phyloP scores from a whole-genome alignment of 1,139 yeast species.

The Hemisphaericaspora subhashii region DNA sequence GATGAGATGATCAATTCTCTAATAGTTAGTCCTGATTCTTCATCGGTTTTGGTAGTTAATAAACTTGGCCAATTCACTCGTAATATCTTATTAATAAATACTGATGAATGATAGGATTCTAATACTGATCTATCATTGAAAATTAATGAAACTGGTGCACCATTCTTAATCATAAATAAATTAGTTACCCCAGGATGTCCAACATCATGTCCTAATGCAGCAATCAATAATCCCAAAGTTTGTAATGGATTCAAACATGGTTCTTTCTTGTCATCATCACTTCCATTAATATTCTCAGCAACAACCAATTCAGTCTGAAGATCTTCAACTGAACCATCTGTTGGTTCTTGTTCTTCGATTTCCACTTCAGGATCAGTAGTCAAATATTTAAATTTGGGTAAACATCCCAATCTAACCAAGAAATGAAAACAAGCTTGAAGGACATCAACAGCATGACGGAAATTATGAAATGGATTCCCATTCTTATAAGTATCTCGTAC shows the following conservation, averaged over 20 bases:
- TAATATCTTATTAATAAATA: slow-evolving; percentile 60
- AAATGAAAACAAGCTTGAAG: slow-evolving; percentile 83
- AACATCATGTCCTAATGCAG: slow-evolving; percentile 93
- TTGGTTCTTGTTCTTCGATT: slow-evolving; percentile 21
- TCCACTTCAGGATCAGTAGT: slow-evolving; percentile 30
- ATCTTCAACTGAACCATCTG: slow-evolving; percentile 1
- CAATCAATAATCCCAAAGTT: slow-evolving; percentile 61
- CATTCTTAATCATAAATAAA: slow-evolving; percentile 58
- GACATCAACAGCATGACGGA: slow-evolving; percentile 94
- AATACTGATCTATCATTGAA: slow-evolving; percentile 71
- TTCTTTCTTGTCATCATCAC: slow-evolving; percentile 4
- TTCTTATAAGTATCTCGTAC: slow-evolving; percentile 76
- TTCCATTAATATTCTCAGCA: too few relatives aligned
- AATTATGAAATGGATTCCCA: slow-evolving; percentile 91
- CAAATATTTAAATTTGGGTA: slow-evolving; percentile 43
- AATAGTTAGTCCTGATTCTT: slow-evolving; percentile 19
- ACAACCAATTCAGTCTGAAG: too few relatives aligned
- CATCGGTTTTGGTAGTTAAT: slow-evolving; percentile 25
- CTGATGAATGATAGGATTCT: slow-evolving; percentile 81
- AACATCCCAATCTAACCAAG: slow-evolving; percentile 47
- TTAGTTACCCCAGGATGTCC: slow-evolving; percentile 97
- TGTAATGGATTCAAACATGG: slow-evolving; percentile 43
- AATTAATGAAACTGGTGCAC: slow-evolving; percentile 64
- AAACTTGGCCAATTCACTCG: slow-evolving; percentile 63
- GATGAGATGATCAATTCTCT: slow-evolving; percentile 41